Percentiles rank a stretch among this genome's conserved stretches.
Evolutionary conservation across 2,329 filamentous ascomycete genomes (phyloP).

Genomic region (Graphiopsis chlorocephala): DNA sequence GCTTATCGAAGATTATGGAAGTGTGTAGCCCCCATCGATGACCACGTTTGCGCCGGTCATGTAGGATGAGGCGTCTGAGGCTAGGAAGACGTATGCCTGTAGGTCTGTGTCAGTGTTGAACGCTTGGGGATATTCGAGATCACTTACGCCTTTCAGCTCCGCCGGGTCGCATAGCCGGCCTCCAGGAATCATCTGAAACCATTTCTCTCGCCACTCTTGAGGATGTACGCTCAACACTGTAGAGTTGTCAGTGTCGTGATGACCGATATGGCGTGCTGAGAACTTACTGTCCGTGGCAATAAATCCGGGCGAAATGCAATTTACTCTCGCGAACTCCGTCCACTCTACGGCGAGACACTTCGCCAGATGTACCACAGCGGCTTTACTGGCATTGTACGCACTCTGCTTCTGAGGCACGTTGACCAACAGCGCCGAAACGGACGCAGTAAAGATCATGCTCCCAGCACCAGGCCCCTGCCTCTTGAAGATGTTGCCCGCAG

Average conservation of each 20-base stretch:
- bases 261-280: neutral
- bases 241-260: neutral
- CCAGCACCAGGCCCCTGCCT: conserved; percentile 65
- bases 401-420: conserved; percentile 75
- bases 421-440: conserved; percentile 74
- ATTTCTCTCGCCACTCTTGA: conserved; percentile 69
- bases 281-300: conserved; percentile 62
- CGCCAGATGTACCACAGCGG: conserved; percentile 46
- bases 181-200: conserved; percentile 64
- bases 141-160: conserved; percentile 67
- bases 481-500: conserved; percentile 82
- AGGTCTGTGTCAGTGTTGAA: neutral
- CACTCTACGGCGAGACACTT: conserved; percentile 73
- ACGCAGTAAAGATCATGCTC: conserved; percentile 86
- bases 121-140: neutral
- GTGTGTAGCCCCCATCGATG: conserved; percentile 51
- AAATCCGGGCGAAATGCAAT: conserved; percentile 74
- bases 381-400: conserved; percentile 43
- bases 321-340: conserved; percentile 70
- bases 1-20: conserved; percentile 39
- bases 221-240: conserved; percentile 60
- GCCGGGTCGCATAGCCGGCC: conserved; percentile 68
- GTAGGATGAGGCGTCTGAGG: conserved; percentile 76
- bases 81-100: conserved; percentile 71
- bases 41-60: conserved; percentile 61